These are phyloP conservation scores for Phytophthora parvispora DNA, from an alignment of 352 stramenopile species.

Conservation along the genomic window DNA sequence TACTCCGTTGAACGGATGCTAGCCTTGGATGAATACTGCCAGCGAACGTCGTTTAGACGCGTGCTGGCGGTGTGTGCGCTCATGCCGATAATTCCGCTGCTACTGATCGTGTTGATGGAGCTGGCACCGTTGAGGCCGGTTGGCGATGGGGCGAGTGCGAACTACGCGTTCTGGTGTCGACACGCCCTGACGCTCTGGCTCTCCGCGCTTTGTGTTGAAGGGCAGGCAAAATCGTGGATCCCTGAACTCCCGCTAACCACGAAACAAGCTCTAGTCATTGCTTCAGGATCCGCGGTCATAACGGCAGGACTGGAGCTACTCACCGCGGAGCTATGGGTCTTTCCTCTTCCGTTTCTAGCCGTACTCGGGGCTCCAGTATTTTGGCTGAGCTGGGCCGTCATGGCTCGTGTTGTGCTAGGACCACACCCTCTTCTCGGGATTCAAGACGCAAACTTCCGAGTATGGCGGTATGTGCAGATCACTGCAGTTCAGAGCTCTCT, in stretches of 20 bases:
- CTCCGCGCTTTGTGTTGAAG: not conserved
- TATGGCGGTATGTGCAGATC: conserved; percentile 14
- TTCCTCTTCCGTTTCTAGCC: conserved; percentile 44
- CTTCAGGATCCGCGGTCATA: not conserved
- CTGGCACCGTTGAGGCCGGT: not conserved
- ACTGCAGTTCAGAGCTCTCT: conserved; percentile 23
- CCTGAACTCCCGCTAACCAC: conserved; percentile 5
- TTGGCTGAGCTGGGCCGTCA: conserved; percentile 8
- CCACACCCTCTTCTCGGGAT: not conserved
- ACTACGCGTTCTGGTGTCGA: conserved; percentile 31
- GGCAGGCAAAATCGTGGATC: conserved; percentile 12
- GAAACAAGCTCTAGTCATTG: conserved; percentile 7
- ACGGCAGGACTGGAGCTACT: conserved; percentile 5
- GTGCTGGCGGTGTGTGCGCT: conserved; percentile 12
- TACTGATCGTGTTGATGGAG: conserved; percentile 11
- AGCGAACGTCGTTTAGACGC: not conserved
- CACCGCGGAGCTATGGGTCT: conserved; percentile 35
- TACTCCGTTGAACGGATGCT: not conserved
- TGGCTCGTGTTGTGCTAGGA: conserved; percentile 2
- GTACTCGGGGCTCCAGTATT: conserved; percentile 24
- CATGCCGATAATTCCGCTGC: conserved; percentile 6
- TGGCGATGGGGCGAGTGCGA: conserved; percentile 9
- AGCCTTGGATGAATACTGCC: conserved; percentile 29
- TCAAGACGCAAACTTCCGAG: not conserved
- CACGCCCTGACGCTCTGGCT: not conserved